phyloP scores from a whole-genome alignment of 805 yeast species.

The Kodamaea jinghongensis region DNA sequence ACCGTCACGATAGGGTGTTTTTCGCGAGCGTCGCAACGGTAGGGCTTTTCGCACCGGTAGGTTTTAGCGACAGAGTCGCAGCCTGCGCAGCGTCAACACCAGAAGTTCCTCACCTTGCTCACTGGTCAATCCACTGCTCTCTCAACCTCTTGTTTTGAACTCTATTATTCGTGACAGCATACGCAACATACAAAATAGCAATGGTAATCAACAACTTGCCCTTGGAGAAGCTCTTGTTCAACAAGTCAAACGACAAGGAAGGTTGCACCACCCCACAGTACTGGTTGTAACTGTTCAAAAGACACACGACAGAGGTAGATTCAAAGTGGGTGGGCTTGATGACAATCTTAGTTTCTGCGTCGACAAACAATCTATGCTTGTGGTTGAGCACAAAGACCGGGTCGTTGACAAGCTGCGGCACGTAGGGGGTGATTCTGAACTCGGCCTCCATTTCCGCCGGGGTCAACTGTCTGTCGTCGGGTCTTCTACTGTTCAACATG shows the following conservation, averaged over 20 bases:
- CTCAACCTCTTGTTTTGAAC: slow-evolving; percentile 53
- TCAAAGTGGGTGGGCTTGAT: slow-evolving; percentile 63
- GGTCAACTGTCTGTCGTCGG: slow-evolving; percentile 51
- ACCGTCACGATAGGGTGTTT: no score
- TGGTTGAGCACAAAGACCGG: slow-evolving; percentile 34
- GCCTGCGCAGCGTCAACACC: no score
- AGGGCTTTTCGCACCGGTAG: no score
- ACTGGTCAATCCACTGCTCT: slow-evolving; percentile 46
- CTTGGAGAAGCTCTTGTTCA: slow-evolving; percentile 67
- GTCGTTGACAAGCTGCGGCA: slow-evolving; percentile 52
- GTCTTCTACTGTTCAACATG: slow-evolving; percentile 66
- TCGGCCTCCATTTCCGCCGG: slow-evolving; percentile 52
- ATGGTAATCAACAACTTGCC: slow-evolving; percentile 61
- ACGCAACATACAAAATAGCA: slow-evolving; percentile 44
- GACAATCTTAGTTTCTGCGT: slow-evolving; percentile 20
- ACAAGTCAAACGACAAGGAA: slow-evolving; percentile 76
- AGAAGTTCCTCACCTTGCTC: no score
- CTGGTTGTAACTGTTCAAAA: slow-evolving; percentile 56
- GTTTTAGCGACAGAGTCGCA: no score
- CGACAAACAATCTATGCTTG: slow-evolving; percentile 28
- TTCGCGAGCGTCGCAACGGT: no score
- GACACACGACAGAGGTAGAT: slow-evolving; percentile 73
- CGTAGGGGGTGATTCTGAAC: slow-evolving; percentile 60
- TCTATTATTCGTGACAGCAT: slow-evolving; percentile 54
- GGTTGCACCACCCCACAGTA: slow-evolving; percentile 80